Percentiles rank a stretch among this genome's conserved stretches.
Conservation (phyloP, 345 rosid genomes). For the Corchorus olitorius region DNA sequence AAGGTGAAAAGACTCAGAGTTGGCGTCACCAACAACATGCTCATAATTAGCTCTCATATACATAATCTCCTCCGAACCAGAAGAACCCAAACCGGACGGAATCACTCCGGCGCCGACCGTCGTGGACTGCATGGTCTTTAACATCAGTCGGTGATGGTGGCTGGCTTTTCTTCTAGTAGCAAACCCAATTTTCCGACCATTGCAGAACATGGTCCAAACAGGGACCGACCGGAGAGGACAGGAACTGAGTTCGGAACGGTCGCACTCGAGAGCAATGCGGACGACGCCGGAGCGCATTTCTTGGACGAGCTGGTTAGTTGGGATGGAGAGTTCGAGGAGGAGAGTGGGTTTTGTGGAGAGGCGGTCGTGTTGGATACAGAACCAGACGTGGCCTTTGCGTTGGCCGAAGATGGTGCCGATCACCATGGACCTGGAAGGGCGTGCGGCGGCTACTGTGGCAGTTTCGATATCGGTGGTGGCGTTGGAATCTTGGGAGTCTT, state of each 20-base stretch:
- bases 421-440: conserved; percentile 81
- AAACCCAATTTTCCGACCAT: conserved; percentile 64
- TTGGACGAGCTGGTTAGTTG: conserved; percentile 58
- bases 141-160: conserved; percentile 49
- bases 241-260: conserved; percentile 47
- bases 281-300: conserved; percentile 79
- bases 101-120: conserved; percentile 85
- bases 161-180: conserved; percentile 54
- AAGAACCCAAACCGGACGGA: conserved; percentile 46
- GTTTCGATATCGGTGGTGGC: conserved; percentile 22
- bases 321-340: conserved; percentile 75
- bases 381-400: conserved; percentile 86
- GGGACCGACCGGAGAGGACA: conserved; percentile 70
- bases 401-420: conserved; percentile 80
- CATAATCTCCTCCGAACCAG: conserved; percentile 64
- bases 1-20: conserved; percentile 85
- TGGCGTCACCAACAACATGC: conserved; percentile 67
- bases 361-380: conserved; percentile 82
- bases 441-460: conserved; percentile 31
- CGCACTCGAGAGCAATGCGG: conserved; percentile 75
- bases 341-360: conserved; percentile 69
- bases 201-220: conserved; percentile 69
- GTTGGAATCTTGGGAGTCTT: conserved; percentile 38
- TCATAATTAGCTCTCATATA: conserved; percentile 89
- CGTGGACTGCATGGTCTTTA: conserved; percentile 71